Evolutionary conservation across 805 yeast species (phyloP), one percentile per base, ranked within the genome.

Genomic region (Candida chauliodis): DNA sequence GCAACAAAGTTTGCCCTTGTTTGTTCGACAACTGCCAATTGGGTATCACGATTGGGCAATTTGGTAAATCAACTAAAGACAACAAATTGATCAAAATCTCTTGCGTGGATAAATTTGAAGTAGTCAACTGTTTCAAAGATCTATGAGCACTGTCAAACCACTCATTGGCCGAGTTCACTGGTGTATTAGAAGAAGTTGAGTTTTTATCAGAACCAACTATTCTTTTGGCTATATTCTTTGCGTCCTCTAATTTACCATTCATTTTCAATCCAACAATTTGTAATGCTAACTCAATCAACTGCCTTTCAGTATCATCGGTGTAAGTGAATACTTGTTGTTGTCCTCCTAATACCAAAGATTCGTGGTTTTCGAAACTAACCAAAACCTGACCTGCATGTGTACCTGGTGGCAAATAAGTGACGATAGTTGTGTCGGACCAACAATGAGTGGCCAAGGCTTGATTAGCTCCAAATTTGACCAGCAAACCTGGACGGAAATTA

Each of bases 251-350:
- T 52, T 83, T 82, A 42, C 98, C 99, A 55, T 88, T 90, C 96
- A 91, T 89, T 63, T 91, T 91, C 61, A 90, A 70, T 2, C 99
- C 99, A 28, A 93, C 96, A 51, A 93, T 93, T 56, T 93, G 98
- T 50, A 93, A 71, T 2, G 99, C 99, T 46, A 93, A 70, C 63
- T 93, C 99, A 55, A 91, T 86, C 56, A 93, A 73, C 60, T 91
- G 96, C 48, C 93, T 76, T 61, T 93, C 99, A 8, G 96, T 85
- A 56, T 93, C 99, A 63, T 93, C 97, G 31, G 88, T 75, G 54
- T 93, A 93, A 0, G 98, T 89, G 61, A 93, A 93, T 1, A 86
- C 71, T 52, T 79, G 85, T 37, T 55, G 65, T 25, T 44, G 54
- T 25, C 57, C 51, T 3, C 61, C 62, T 33, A 52, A 39, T 47